These are phyloP conservation scores for Funneliformis caledonium DNA, from an alignment of 371 early-diverging fungal species.

Conservation along the genomic window DNA sequence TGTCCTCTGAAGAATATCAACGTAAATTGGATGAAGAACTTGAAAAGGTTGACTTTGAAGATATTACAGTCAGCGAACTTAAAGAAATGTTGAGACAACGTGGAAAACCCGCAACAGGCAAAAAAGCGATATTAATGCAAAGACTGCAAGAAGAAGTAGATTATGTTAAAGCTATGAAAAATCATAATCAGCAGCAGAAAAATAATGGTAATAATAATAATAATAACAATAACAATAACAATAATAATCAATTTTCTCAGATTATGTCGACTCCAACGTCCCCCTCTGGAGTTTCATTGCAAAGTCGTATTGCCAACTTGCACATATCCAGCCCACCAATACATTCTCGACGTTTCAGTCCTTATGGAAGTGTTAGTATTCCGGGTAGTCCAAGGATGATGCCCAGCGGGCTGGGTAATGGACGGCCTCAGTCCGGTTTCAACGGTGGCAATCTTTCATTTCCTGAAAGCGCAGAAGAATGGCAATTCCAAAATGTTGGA, in stretches of 20 bases:
- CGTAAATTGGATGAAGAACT: slow-evolving; percentile 67
- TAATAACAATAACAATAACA: slow-evolving; percentile 12
- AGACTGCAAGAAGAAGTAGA: slow-evolving; percentile 61
- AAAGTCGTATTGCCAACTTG: slow-evolving; percentile 35
- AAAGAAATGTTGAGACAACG: slow-evolving; percentile 76
- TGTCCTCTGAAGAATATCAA: slow-evolving; percentile 58
- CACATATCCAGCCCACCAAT: slow-evolving; percentile 40
- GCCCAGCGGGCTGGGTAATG: slow-evolving; percentile 30
- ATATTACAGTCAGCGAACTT: slow-evolving; percentile 77
- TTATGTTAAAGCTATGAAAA: slow-evolving; percentile 49
- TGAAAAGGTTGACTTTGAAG: slow-evolving; percentile 70
- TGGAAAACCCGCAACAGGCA: slow-evolving; percentile 73
- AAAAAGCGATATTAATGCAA: slow-evolving; percentile 69
- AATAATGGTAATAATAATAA: slow-evolving; percentile 1
- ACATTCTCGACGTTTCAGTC: slow-evolving; percentile 37
- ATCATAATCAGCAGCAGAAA: slow-evolving; percentile 24
- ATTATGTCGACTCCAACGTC: slow-evolving; percentile 38
- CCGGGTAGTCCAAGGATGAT: slow-evolving; percentile 37
- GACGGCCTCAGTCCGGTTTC: neutral
- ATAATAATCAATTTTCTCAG: slow-evolving; percentile 24
- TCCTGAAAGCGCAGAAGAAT: slow-evolving; percentile 22
- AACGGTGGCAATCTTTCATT: slow-evolving; percentile 18
- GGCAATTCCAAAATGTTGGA: slow-evolving; percentile 37
- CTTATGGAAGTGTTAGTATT: slow-evolving; percentile 40
- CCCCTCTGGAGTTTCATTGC: slow-evolving; percentile 31